Evolutionary conservation across 768 basidiomycete genomes (phyloP).

Genomic region (Termitomyces sp.): DNA sequence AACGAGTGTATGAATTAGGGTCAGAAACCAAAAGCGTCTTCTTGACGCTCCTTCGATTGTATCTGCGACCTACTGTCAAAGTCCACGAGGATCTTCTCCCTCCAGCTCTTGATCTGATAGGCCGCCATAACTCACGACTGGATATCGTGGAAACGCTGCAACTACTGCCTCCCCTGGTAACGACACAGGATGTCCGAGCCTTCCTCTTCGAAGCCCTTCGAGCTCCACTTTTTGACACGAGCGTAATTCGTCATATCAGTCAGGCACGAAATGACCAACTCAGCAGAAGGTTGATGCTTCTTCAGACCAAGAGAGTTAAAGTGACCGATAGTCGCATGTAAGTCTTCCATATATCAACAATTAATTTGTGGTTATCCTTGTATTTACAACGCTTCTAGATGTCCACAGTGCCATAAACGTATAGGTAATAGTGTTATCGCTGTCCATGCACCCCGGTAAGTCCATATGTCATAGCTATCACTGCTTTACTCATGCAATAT

Average conservation of each 20-base stretch:
- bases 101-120: slow-evolving; percentile 86
- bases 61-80: slow-evolving; percentile 66
- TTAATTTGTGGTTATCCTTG: neutral
- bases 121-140: slow-evolving; percentile 75
- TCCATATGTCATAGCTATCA: neutral
- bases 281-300: slow-evolving; percentile 61
- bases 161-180: slow-evolving; percentile 86
- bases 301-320: slow-evolving; percentile 81
- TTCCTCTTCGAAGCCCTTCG: slow-evolving; percentile 74
- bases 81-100: slow-evolving; percentile 52
- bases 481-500: neutral
- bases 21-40: slow-evolving; percentile 62
- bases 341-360: slow-evolving; percentile 23
- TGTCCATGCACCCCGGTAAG: slow-evolving; percentile 83
- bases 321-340: slow-evolving; percentile 92
- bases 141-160: slow-evolving; percentile 80
- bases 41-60: slow-evolving; percentile 79
- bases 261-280: slow-evolving; percentile 77
- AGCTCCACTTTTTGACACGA: slow-evolving; percentile 61
- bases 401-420: slow-evolving; percentile 93
- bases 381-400: slow-evolving; percentile 40
- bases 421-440: slow-evolving; percentile 92
- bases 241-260: slow-evolving; percentile 62
- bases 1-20: slow-evolving; percentile 61
- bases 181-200: slow-evolving; percentile 68